These are phyloP conservation scores for Pittosporum tobira DNA, from an alignment of 129 eudicot genomes.

Conservation along the genomic window DNA sequence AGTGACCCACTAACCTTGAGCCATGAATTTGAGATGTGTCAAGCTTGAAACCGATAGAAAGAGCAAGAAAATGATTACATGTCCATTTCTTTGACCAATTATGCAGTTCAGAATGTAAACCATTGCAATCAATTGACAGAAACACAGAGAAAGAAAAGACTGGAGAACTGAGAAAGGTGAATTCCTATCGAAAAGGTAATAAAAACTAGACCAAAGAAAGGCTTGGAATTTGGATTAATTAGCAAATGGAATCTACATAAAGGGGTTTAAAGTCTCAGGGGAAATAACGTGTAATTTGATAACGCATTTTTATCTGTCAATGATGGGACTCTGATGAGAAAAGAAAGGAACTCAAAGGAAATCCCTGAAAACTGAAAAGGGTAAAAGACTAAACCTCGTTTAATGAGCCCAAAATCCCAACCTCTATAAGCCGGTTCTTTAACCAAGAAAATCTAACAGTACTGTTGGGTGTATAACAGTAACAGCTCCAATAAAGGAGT, in stretches of 20 bases:
- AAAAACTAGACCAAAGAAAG: neutral
- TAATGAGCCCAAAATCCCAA: slow-evolving; percentile 5
- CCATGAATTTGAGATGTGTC: slow-evolving; percentile 27
- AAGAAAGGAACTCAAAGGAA: neutral
- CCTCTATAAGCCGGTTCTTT: neutral
- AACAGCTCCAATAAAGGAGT: slow-evolving; percentile 11
- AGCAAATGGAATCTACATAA: neutral
- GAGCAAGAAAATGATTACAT: slow-evolving; percentile 21
- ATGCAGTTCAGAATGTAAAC: slow-evolving; percentile 25
- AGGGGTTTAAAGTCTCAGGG: neutral
- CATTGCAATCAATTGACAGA: slow-evolving; percentile 20
- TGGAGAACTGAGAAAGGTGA: slow-evolving; percentile 2
- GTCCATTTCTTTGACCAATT: slow-evolving; percentile 15
- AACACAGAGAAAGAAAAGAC: neutral
- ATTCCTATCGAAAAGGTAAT: too few species aligned
- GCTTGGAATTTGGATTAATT: neutral
- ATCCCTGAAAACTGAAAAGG: slow-evolving; percentile 14
- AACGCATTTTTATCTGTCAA: neutral
- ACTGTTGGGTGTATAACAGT: slow-evolving; percentile 3
- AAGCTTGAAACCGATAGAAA: slow-evolving; percentile 28
- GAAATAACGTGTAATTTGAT: neutral
- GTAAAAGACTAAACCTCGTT: slow-evolving; percentile 17
- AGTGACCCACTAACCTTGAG: slow-evolving; percentile 41
- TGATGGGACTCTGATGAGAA: slow-evolving; percentile 7
- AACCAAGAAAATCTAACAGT: slow-evolving; percentile 6